Percentiles rank a stretch among this genome's conserved stretches.
Evolutionary conservation across 345 rosid genomes (phyloP).

Genomic region (Lagerstroemia speciosa): DNA sequence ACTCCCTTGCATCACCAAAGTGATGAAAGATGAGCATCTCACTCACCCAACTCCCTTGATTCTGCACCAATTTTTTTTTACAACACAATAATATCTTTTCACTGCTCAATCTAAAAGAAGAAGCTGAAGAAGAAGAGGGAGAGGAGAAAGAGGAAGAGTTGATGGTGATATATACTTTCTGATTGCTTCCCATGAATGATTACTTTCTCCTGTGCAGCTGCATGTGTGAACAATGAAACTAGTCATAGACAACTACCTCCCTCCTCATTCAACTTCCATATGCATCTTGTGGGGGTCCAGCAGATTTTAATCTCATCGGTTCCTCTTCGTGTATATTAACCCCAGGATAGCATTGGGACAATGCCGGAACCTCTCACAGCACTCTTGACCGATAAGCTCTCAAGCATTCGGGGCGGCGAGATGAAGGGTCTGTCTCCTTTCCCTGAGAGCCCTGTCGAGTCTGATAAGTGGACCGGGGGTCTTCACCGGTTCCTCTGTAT

Average conservation of each 20-base stretch:
- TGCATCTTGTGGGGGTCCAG: conserved; percentile 1
- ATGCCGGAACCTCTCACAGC: not conserved
- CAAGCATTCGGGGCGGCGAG: not conserved
- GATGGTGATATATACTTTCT: not conserved
- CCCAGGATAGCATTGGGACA: not conserved
- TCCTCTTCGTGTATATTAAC: not conserved
- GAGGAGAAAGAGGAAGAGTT: not conserved
- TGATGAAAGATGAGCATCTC: not conserved
- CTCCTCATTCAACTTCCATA: not conserved
- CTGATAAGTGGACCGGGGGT: conserved; percentile 4
- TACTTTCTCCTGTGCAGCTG: not conserved
- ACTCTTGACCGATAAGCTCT: not conserved
- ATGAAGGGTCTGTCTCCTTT: not conserved
- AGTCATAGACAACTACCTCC: not conserved
- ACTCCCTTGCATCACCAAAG: not conserved
- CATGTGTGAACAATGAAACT: not conserved
- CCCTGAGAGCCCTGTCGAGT: not conserved
- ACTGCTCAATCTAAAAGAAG: not conserved
- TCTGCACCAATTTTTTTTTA: too few relatives aligned
- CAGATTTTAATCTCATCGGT: not conserved
- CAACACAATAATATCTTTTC: not conserved
- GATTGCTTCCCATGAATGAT: not conserved
- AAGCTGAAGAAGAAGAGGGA: not conserved
- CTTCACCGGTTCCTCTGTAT: conserved; percentile 41
- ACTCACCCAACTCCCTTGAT: not conserved